These are phyloP conservation scores for Yamadazyma diospyri DNA, from an alignment of 1,139 yeast species.

Conservation along the genomic window DNA sequence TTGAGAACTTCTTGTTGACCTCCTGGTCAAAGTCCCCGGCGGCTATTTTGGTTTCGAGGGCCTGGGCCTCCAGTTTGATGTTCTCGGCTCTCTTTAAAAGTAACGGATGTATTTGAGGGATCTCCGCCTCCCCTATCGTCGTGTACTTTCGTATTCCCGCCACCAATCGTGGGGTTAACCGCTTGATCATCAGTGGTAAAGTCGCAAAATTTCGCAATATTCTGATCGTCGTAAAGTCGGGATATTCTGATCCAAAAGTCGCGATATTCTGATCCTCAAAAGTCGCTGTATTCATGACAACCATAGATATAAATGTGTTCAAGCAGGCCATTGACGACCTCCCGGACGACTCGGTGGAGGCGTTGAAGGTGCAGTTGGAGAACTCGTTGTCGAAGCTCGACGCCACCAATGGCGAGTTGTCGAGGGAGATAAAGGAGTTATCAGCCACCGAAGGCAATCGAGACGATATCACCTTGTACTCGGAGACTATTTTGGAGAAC, in stretches of 20 bases:
- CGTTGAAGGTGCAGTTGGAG: slow-evolving; percentile 23
- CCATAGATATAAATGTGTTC: slow-evolving; percentile 27
- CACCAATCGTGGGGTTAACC: not conserved
- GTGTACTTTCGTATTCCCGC: slow-evolving; percentile 6
- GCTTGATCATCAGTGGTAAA: not conserved
- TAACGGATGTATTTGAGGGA: slow-evolving; percentile 50
- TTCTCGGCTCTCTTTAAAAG: slow-evolving; percentile 59
- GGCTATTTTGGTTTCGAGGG: slow-evolving; percentile 46
- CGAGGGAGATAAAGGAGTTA: slow-evolving; percentile 21
- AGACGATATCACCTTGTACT: slow-evolving; percentile 26
- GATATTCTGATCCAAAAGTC: too few species aligned
- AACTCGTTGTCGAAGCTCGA: slow-evolving; percentile 27
- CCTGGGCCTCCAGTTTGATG: slow-evolving; percentile 47
- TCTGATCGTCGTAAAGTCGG: too few species aligned
- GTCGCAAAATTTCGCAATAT: slow-evolving; percentile 1
- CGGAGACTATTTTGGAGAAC: slow-evolving; percentile 34
- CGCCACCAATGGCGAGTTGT: slow-evolving; percentile 30
- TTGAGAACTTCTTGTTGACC: slow-evolving; percentile 54
- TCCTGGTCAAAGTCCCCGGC: slow-evolving; percentile 51
- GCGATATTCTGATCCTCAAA: too few species aligned
- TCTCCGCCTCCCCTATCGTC: slow-evolving; percentile 3
- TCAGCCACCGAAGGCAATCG: slow-evolving; percentile 9
- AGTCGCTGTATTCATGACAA: not conserved
- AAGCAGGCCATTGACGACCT: slow-evolving; percentile 29
- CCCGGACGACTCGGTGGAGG: slow-evolving; percentile 28